Conservation (phyloP, 2,329 filamentous ascomycete genomes). For the Didymella pomorum region DNA sequence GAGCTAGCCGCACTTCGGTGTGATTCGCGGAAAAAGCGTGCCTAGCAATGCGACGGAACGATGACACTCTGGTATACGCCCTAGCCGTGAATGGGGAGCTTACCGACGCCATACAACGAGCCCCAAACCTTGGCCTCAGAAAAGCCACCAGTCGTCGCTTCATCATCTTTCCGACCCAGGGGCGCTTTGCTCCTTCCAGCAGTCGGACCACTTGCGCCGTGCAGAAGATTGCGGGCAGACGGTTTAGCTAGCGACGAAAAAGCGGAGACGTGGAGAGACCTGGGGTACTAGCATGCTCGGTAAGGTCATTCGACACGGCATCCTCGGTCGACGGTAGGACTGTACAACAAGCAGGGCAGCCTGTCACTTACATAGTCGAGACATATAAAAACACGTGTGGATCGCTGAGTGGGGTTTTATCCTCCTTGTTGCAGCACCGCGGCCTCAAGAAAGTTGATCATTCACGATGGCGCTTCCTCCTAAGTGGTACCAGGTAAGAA, state of each 20-base stretch:
- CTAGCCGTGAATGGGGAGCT: conserved; percentile 9
- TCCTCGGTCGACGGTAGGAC: conserved; percentile 4
- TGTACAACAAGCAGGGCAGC: conserved; percentile 10
- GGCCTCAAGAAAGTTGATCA: conserved; percentile 11
- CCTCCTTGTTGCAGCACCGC: conserved; percentile 20
- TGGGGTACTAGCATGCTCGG: conserved; percentile 19
- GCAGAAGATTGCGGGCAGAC: conserved; percentile 10
- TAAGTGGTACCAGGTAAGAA: conserved; percentile 63
- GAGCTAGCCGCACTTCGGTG: background rate
- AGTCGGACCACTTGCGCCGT: conserved; percentile 7
- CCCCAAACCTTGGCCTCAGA: conserved; percentile 4
- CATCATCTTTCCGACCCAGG: conserved; percentile 13
- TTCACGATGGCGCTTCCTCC: conserved; percentile 62
- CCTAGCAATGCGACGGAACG: conserved; percentile 8
- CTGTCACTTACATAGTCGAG: conserved; percentile 11
- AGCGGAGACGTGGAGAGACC: conserved; percentile 27
- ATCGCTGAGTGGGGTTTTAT: conserved; percentile 16
- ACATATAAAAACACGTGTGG: conserved; percentile 19
- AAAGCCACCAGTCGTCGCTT: conserved; percentile 21
- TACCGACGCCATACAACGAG: conserved; percentile 12
- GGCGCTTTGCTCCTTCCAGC: conserved; percentile 6
- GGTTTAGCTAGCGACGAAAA: conserved; percentile 9
- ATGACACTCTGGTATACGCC: conserved; percentile 9
- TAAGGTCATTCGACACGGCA: conserved; percentile 17
- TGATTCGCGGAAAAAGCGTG: conserved; percentile 17